A percentile compares a stretch with the other conserved stretches of the same genome.
These are phyloP conservation scores for Teratosphaeriaceae sp. DNA, from an alignment of 2,329 filamentous ascomycete genomes.

Conservation along the genomic window DNA sequence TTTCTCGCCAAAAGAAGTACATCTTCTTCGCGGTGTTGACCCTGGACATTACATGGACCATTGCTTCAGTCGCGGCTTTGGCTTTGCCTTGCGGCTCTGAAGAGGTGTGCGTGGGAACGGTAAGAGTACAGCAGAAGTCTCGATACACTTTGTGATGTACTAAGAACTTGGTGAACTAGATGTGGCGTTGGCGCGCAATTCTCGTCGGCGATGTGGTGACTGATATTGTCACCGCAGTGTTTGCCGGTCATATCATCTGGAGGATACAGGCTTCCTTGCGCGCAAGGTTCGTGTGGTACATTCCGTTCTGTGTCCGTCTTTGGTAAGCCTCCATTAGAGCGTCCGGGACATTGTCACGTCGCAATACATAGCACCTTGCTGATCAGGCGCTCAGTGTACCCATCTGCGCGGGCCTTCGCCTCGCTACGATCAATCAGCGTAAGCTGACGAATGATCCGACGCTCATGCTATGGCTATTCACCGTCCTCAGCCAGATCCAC, in stretches of 20 bases:
- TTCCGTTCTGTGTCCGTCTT: conserved; percentile 1
- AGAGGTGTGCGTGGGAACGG: not conserved
- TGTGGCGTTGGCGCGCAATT: conserved; percentile 1
- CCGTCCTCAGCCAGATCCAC: conserved; percentile 2
- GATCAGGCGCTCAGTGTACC: not conserved
- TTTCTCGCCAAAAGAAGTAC: not conserved
- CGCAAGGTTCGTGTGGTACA: not conserved
- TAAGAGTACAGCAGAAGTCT: not conserved
- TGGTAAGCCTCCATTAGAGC: not conserved
- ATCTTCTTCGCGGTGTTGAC: not conserved
- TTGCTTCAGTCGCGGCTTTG: not conserved
- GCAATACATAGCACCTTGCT: not conserved
- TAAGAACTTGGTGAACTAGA: not conserved
- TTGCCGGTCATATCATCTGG: conserved; percentile 1
- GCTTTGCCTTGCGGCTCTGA: not conserved
- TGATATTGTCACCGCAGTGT: not conserved
- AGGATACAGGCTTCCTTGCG: not conserved
- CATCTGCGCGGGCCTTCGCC: conserved; percentile 4
- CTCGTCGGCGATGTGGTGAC: conserved; percentile 1
- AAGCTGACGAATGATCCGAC: conserved; percentile 1
- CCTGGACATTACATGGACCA: not conserved
- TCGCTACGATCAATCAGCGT: not conserved
- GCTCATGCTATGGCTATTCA: conserved; percentile 1
- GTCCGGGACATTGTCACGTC: not conserved
- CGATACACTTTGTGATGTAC: not conserved